phyloP scores from a whole-genome alignment of 768 basidiomycete genomes.

The Leccinum disarticulatum region DNA sequence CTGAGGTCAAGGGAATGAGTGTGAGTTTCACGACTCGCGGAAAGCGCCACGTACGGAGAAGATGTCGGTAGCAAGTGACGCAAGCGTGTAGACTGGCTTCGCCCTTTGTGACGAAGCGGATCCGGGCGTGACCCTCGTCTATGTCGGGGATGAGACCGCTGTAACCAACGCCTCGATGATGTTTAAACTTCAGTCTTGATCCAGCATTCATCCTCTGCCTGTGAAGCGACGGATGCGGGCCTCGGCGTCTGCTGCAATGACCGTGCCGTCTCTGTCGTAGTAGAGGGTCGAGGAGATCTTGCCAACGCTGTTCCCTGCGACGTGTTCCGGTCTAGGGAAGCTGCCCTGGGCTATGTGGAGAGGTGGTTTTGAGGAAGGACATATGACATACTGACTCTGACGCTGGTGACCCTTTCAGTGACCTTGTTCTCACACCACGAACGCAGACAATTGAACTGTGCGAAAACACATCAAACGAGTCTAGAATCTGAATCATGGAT shows the following conservation, averaged over 20 bases:
- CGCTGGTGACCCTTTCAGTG: no score
- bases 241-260: constrained; percentile 76
- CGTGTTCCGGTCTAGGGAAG: constrained; percentile 84
- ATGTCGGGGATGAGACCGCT: constrained; percentile 75
- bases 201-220: constrained; percentile 77
- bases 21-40: not conserved
- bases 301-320: constrained; percentile 63
- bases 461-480: no score
- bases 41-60: constrained; percentile 52
- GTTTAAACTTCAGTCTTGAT: constrained; percentile 54
- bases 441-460: no score
- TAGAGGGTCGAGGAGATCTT: constrained; percentile 81
- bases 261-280: constrained; percentile 62
- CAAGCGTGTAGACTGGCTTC: constrained; percentile 84
- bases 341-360: constrained; percentile 36
- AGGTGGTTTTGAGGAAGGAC: no score
- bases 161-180: constrained; percentile 71
- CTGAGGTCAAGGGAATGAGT: constrained; percentile 36
- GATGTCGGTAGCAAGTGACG: constrained; percentile 73
- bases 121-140: constrained; percentile 66
- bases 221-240: constrained; percentile 45
- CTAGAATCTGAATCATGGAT: no score
- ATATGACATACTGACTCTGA: no score
- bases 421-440: no score
- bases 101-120: constrained; percentile 81